Evolutionary conservation across 2,329 filamentous ascomycete genomes (phyloP).

Genomic region (Aspergillus sp.): DNA sequence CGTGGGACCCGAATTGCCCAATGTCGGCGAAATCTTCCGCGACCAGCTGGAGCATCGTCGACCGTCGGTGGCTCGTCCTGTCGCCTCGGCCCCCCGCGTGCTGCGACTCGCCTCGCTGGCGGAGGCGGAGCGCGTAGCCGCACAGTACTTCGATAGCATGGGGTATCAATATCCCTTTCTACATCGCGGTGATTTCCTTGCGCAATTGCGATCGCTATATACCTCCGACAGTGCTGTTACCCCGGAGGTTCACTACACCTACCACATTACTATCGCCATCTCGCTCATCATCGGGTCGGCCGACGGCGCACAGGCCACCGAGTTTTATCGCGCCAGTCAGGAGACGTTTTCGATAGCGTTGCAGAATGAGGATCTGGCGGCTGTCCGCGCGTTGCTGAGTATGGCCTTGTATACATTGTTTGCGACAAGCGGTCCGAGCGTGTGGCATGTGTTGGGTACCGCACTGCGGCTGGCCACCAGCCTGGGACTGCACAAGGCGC

Average conservation of each 20-base stretch:
- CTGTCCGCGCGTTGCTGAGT: slow-evolving; percentile 35
- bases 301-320: slow-evolving; percentile 27
- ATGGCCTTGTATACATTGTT: slow-evolving; percentile 38
- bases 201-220: slow-evolving; percentile 33
- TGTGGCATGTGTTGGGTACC: slow-evolving; percentile 40
- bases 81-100: slow-evolving; percentile 28
- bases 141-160: slow-evolving; percentile 38
- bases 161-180: slow-evolving; percentile 40
- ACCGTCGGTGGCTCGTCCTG: slow-evolving; percentile 31
- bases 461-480: slow-evolving; percentile 38
- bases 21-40: slow-evolving; percentile 40
- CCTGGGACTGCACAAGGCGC: slow-evolving; percentile 35
- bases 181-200: slow-evolving; percentile 32
- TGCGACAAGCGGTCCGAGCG: slow-evolving; percentile 35
- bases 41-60: slow-evolving; percentile 38
- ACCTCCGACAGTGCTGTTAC: slow-evolving; percentile 30
- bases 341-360: slow-evolving; percentile 32
- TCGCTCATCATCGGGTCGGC: slow-evolving; percentile 33
- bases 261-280: slow-evolving; percentile 38
- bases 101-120: slow-evolving; percentile 33
- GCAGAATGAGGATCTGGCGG: slow-evolving; percentile 38
- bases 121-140: slow-evolving; percentile 31
- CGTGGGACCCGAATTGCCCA: slow-evolving; percentile 32
- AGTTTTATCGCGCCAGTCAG: slow-evolving; percentile 36
- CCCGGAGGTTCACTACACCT: slow-evolving; percentile 33